Conservation (phyloP, 176 grass and related monocot genomes). For the Aegilops tauschii region DNA sequence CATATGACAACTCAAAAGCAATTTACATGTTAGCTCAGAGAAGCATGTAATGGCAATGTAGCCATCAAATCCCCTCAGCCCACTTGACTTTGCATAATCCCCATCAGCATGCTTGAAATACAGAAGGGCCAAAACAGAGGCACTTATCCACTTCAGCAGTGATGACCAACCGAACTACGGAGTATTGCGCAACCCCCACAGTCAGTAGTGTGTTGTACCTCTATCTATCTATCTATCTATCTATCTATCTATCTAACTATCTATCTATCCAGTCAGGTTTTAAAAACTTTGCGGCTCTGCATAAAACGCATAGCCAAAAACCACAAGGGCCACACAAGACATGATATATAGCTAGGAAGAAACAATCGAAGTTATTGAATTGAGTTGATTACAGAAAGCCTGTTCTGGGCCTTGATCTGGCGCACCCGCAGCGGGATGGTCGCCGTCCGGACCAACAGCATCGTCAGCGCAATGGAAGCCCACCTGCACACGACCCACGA, state of each 20-base stretch:
- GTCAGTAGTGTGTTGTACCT: no score
- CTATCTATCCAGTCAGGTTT: no score
- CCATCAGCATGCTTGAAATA: background rate
- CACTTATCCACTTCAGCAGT: background rate
- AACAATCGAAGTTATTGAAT: background rate
- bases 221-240: no score
- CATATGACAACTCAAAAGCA: background rate
- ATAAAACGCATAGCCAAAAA: no score
- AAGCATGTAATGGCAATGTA: background rate
- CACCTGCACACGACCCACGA: constrained; percentile 52
- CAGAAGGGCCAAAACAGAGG: background rate
- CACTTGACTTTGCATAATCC: background rate
- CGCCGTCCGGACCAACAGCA: constrained; percentile 47
- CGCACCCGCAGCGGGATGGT: constrained; percentile 1
- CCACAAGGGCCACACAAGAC: no score
- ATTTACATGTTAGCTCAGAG: background rate
- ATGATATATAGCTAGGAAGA: background rate
- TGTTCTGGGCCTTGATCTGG: no score
- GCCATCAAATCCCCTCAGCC: background rate
- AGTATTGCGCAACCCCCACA: no score
- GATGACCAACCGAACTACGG: background rate
- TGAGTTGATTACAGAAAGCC: background rate
- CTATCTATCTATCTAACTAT: no score
- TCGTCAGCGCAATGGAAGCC: constrained; percentile 67
- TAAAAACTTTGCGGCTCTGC: no score